Base-by-base conservation (phyloP, 2,329 filamentous ascomycete species). In the Epichloe coenophiala region DNA sequence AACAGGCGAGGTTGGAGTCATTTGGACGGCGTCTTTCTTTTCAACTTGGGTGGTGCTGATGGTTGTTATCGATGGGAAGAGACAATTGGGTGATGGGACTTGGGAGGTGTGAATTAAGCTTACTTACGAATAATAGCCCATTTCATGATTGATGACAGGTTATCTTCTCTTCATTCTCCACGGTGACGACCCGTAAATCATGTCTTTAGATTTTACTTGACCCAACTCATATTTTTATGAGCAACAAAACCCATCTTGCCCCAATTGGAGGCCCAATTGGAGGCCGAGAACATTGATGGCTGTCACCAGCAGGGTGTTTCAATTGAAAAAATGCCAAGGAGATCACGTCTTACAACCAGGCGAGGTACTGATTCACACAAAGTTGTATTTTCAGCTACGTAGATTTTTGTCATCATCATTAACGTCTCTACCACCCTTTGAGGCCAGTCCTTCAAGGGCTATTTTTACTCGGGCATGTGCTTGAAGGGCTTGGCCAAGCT, bases 401-500 rank as follows among this genome's bases (percentile, higher is more conserved):
- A 31, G 0, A 23, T 12, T 31, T 48, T 48, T 11, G 17, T 47
- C 44, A 17, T 45, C 45, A 19, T 47, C 42, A 41, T 35, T 15
- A 37, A 23, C 38, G 17, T 37, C 9, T 17, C 15, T 9, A 13
- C 38, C 23, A 31, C 13, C 27, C 5, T 36, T 23, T 5, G 31
- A 19, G 27, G 13, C 35, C 12, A 17, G 27, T 17, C 23, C 35
- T 3, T 11, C 17, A n/a, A 5, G 5, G 4, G 40, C 2, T 13
- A 11, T 7, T 17, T 49, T 65, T 74, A 80, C 63, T 78, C 62
- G 12, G 80, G 80, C 80, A 84, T 83, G 64, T 81, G 68, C 60
- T 74, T 64, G 63, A 84, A 84, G 3, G 79, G 71, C 64, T 83
- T 77, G 47, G 70, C 77, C 54, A 84, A 71, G 57, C 76, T 67